Evolutionary conservation across 164 flowering plant genomes (phyloP).

Genomic region (Nymphaea colorata): DNA sequence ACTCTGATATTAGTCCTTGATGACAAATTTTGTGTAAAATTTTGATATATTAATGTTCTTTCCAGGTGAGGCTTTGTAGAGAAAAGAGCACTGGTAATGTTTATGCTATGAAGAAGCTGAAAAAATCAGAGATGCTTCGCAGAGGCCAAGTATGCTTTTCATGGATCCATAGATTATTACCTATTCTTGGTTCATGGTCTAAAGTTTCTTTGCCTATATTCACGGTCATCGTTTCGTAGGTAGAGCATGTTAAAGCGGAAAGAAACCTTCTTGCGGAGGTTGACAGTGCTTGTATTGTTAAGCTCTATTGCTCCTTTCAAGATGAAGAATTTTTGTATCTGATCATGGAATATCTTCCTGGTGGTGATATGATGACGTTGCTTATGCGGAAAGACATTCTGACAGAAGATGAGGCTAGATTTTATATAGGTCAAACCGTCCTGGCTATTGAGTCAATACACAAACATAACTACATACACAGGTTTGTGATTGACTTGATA

Average conservation of each 20-base stretch:
- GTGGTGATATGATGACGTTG: slow-evolving; percentile 51
- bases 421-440: slow-evolving; percentile 40
- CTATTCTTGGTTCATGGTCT: neutral
- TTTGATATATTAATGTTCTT: neutral
- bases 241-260: slow-evolving; percentile 50
- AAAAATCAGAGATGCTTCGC: slow-evolving; percentile 32
- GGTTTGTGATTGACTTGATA: slow-evolving; percentile 13
- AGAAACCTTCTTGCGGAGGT: slow-evolving; percentile 48
- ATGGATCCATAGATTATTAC: neutral
- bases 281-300: slow-evolving; percentile 39
- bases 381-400: slow-evolving; percentile 42
- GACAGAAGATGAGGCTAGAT: slow-evolving; percentile 40
- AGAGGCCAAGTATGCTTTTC: slow-evolving; percentile 24
- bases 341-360: slow-evolving; percentile 47
- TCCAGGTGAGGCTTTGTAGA: slow-evolving; percentile 30
- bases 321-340: slow-evolving; percentile 41
- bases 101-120: slow-evolving; percentile 33
- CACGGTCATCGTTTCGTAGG: slow-evolving; percentile 10
- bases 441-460: slow-evolving; percentile 49
- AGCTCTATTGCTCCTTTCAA: slow-evolving; percentile 45
- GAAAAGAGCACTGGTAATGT: slow-evolving; percentile 27
- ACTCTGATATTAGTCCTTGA: no score
- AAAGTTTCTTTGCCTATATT: neutral
- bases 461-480: slow-evolving; percentile 45
- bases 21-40: no score